Conservation (phyloP, 305 asterid species). For the Solanum hybrid region DNA sequence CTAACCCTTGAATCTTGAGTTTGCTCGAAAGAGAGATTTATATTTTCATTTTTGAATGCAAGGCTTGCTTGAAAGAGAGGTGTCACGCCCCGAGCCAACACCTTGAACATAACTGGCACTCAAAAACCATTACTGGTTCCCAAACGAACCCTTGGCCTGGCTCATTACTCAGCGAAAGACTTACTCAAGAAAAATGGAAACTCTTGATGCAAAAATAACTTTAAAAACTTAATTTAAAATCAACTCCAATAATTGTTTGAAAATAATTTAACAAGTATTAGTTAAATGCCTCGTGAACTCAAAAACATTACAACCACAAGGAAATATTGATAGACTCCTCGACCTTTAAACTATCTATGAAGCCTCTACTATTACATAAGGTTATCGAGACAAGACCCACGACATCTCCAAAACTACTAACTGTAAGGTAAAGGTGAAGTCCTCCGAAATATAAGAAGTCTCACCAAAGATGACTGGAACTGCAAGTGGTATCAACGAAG, state of each 20-base stretch:
- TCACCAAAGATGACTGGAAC: too few relatives aligned
- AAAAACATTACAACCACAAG: not conserved
- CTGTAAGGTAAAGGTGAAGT: too few relatives aligned
- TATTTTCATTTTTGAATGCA: too few relatives aligned
- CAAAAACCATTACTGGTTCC: not conserved
- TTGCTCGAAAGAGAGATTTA: too few relatives aligned
- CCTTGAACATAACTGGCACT: not conserved
- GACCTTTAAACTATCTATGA: not conserved
- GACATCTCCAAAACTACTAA: too few relatives aligned
- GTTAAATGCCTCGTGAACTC: not conserved
- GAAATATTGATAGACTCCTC: not conserved
- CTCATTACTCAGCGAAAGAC: not conserved
- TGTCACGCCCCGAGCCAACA: not conserved
- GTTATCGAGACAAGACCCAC: not conserved
- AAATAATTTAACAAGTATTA: not conserved
- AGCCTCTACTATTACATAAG: not conserved
- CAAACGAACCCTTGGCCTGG: not conserved
- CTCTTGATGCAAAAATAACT: not conserved
- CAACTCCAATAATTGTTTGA: not conserved
- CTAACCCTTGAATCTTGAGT: too few relatives aligned
- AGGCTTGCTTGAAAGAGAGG: too few relatives aligned
- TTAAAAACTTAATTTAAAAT: not conserved
- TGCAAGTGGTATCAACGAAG: too few relatives aligned
- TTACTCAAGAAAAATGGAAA: not conserved
- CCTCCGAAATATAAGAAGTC: too few relatives aligned